A percentile compares a stretch with the other conserved stretches of the same genome.
Evolutionary conservation across 495 filamentous ascomycete genomes (phyloP).

Genomic region (Usnea hakonensis): DNA sequence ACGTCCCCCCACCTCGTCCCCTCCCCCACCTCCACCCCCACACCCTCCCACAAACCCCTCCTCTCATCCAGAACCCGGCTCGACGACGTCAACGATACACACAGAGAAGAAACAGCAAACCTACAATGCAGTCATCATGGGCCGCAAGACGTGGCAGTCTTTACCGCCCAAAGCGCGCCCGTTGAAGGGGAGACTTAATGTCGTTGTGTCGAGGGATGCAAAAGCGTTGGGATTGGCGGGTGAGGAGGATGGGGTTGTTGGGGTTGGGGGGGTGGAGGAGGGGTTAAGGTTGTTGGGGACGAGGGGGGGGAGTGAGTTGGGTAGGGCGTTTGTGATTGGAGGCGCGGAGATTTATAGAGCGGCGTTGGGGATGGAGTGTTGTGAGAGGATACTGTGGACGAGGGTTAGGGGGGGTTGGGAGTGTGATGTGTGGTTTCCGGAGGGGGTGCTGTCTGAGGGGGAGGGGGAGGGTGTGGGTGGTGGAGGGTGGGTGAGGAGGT

Average conservation of each 20-base stretch:
- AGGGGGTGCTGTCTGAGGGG: slow-evolving; percentile 28
- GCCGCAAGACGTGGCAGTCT: slow-evolving; percentile 88
- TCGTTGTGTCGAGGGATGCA: slow-evolving; percentile 58
- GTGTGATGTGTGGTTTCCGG: slow-evolving; percentile 82
- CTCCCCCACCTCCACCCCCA: neutral
- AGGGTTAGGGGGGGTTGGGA: slow-evolving; percentile 59
- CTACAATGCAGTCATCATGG: slow-evolving; percentile 86
- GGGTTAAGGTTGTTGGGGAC: slow-evolving; percentile 42
- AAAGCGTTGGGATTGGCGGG: slow-evolving; percentile 22
- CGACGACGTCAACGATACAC: too few species aligned
- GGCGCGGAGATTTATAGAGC: slow-evolving; percentile 75
- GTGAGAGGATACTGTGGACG: slow-evolving; percentile 54
- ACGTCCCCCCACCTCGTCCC: slow-evolving; percentile 34
- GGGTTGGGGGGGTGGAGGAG: slow-evolving; percentile 42
- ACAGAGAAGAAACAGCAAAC: neutral
- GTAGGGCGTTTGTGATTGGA: slow-evolving; percentile 76
- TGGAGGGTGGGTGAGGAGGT: slow-evolving; percentile 22
- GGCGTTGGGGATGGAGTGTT: slow-evolving; percentile 48
- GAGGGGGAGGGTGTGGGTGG: slow-evolving; percentile 14
- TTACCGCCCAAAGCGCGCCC: slow-evolving; percentile 74
- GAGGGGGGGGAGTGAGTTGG: slow-evolving; percentile 20
- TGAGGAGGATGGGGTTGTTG: slow-evolving; percentile 23
- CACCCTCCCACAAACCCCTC: slow-evolving; percentile 2
- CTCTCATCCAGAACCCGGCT: neutral
- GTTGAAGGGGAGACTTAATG: slow-evolving; percentile 64